These are phyloP conservation scores for Macaranga tanarius DNA, from an alignment of 441 rosid genomes.

Conservation along the genomic window DNA sequence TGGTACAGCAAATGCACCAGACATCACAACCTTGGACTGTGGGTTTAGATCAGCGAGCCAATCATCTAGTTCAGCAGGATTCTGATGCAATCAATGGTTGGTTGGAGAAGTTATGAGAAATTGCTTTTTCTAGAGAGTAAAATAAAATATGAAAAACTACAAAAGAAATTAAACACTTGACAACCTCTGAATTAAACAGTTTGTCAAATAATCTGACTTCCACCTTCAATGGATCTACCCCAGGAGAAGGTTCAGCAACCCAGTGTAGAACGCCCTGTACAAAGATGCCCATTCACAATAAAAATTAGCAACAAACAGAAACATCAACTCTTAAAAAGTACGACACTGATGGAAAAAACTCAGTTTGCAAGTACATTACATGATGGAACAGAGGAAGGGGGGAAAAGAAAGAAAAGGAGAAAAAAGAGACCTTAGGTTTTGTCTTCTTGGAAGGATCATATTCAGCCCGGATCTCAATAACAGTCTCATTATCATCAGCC, in stretches of 20 bases:
- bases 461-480: constrained; percentile 74
- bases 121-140: constrained; percentile 4
- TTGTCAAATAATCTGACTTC: constrained; percentile 93
- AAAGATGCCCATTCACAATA: background rate
- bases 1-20: constrained; percentile 66
- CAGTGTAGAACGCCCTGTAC: constrained; percentile 92
- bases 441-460: constrained; percentile 80
- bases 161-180: constrained; percentile 15
- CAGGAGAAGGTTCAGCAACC: constrained; percentile 74
- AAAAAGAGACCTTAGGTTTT: constrained; percentile 73
- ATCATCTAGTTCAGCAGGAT: constrained; percentile 81
- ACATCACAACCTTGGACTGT: constrained; percentile 60
- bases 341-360: background rate
- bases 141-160: constrained; percentile 1
- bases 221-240: constrained; percentile 58
- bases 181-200: constrained; percentile 83
- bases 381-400: constrained; percentile 1
- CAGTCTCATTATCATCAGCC: constrained; percentile 77
- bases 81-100: constrained; percentile 52
- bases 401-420: background rate
- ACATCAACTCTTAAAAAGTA: constrained; percentile 2
- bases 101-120: constrained; percentile 13
- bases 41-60: constrained; percentile 81
- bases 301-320: constrained; percentile 8
- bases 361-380: background rate